Conservation (phyloP, 352 stramenopile genomes). For the Pilasporangium apinafurcum region DNA sequence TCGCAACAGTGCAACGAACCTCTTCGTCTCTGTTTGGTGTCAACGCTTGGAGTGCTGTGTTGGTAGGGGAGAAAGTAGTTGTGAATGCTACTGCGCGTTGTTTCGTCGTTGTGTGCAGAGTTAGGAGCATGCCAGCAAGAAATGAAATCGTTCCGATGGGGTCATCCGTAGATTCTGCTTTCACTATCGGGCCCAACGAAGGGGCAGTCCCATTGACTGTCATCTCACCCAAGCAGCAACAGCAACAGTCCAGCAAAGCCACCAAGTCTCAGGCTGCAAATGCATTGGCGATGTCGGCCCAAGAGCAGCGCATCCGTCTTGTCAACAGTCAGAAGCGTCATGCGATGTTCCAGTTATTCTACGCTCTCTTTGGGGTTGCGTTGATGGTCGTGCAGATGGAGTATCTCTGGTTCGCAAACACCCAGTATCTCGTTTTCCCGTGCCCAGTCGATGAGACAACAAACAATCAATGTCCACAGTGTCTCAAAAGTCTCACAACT, state of each 20-base stretch:
- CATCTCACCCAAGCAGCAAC: too few relatives aligned
- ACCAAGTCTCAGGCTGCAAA: slow-evolving; percentile 19
- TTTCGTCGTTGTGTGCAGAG: background rate
- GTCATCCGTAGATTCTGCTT: too few relatives aligned
- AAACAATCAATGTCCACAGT: slow-evolving; percentile 26
- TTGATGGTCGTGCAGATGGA: slow-evolving; percentile 78
- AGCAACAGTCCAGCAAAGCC: slow-evolving; percentile 5
- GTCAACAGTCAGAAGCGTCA: slow-evolving; percentile 35
- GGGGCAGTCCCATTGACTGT: slow-evolving; percentile 5
- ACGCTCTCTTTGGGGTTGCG: slow-evolving; percentile 47
- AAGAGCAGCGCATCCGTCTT: slow-evolving; percentile 48
- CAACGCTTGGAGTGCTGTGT: background rate
- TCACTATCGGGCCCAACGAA: background rate
- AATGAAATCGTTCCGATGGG: slow-evolving; percentile 64
- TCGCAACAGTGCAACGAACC: too few relatives aligned
- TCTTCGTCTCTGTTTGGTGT: background rate
- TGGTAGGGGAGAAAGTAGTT: too few relatives aligned
- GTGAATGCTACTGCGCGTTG: background rate
- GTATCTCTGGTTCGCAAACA: slow-evolving; percentile 68
- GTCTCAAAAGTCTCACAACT: slow-evolving; percentile 15
- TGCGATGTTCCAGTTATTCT: slow-evolving; percentile 66
- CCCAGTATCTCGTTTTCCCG: slow-evolving; percentile 17
- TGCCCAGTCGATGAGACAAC: slow-evolving; percentile 21
- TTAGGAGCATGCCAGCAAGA: slow-evolving; percentile 43
- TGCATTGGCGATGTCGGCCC: slow-evolving; percentile 24